These are phyloP conservation scores for Wickerhamomyces sydowiorum DNA, from an alignment of 805 yeast species.

Conservation along the genomic window DNA sequence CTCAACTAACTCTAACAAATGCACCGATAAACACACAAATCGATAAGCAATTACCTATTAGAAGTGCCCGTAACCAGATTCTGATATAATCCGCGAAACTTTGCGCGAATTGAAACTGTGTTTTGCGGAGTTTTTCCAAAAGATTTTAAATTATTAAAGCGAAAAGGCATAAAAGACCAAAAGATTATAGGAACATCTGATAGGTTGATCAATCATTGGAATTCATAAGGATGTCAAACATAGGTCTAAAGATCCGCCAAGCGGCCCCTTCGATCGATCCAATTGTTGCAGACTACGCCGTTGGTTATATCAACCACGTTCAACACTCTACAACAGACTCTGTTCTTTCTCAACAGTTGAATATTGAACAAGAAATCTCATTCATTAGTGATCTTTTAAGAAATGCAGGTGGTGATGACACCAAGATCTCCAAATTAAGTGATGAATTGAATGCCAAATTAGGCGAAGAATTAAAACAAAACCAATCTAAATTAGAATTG, in stretches of 20 bases:
- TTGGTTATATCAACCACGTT: conserved; percentile 83
- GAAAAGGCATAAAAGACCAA: too few species aligned
- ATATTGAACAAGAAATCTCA: conserved; percentile 58
- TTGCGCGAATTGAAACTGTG: too few species aligned
- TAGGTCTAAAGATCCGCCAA: conserved; percentile 63
- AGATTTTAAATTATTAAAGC: too few species aligned
- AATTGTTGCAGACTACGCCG: conserved; percentile 81
- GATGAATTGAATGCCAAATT: conserved; percentile 42
- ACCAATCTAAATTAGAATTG: conserved; percentile 65
- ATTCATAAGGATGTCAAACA: conserved; percentile 28
- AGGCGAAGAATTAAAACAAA: conserved; percentile 50
- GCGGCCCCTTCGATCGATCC: conserved; percentile 86
- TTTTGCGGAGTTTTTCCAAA: too few species aligned
- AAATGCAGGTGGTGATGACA: conserved; percentile 77
- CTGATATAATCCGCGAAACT: too few species aligned
- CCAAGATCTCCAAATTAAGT: conserved; percentile 46
- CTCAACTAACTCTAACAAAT: too few species aligned
- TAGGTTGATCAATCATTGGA: too few species aligned
- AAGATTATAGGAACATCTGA: too few species aligned
- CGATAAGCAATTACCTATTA: too few species aligned
- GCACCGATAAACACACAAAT: too few species aligned
- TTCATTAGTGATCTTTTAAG: conserved; percentile 61
- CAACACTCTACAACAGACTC: conserved; percentile 76
- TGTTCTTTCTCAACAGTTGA: conserved; percentile 68
- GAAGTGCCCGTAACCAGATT: too few species aligned